Percentiles rank a stretch among this genome's conserved stretches.
These are phyloP conservation scores for Amanita rubescens DNA, from an alignment of 768 basidiomycete species.

Conservation along the genomic window DNA sequence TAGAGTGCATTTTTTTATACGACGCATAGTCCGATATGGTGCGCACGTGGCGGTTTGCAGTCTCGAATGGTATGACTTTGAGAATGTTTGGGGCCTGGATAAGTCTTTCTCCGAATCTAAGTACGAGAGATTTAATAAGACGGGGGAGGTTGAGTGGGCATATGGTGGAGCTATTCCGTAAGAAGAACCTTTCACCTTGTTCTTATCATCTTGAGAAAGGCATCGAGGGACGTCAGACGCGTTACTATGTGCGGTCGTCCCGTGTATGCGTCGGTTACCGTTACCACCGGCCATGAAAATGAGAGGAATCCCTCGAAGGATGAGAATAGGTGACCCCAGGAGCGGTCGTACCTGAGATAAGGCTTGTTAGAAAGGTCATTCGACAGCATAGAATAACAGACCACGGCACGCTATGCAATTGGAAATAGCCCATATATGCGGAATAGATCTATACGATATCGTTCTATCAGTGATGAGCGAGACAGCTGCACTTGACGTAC, in stretches of 20 bases:
- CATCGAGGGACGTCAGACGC: constrained; percentile 58
- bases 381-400: constrained; percentile 15
- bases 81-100: constrained; percentile 69
- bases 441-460: constrained; percentile 43
- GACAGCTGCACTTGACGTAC: constrained; percentile 31
- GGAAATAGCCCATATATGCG: constrained; percentile 75
- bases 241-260: constrained; percentile 76
- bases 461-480: background rate
- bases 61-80: constrained; percentile 62
- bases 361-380: background rate
- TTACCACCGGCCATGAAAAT: constrained; percentile 80
- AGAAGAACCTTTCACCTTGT: constrained; percentile 41
- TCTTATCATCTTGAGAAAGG: constrained; percentile 83
- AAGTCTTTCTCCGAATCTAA: constrained; percentile 74
- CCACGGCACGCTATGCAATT: constrained; percentile 64
- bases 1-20: constrained; percentile 64
- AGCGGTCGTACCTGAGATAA: constrained; percentile 58
- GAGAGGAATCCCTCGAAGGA: constrained; percentile 73
- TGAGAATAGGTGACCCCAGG: constrained; percentile 75
- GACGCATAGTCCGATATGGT: constrained; percentile 58
- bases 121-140: constrained; percentile 6
- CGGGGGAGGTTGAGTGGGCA: background rate
- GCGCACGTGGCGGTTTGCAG: constrained; percentile 57
- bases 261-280: constrained; percentile 65
- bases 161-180: background rate